Evolutionary conservation across 805 yeast genomes (phyloP), one percentile per base, ranked within the genome.

Genomic region (Kuraishia cidri): DNA sequence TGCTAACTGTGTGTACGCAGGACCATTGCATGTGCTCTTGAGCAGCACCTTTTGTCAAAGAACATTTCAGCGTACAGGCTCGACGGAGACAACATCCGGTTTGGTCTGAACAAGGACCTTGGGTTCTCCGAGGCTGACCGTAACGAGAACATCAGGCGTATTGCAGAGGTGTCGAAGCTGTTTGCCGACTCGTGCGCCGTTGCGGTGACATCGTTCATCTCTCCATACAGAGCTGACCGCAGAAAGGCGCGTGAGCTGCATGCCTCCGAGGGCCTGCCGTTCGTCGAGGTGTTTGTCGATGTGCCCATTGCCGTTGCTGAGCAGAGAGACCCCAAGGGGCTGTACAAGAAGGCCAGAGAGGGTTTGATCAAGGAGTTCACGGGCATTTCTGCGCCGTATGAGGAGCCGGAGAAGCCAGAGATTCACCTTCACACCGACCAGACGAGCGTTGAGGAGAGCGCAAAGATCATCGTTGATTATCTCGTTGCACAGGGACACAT

Each of bases 281-380:
- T 88, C 49, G 72, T 88, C 35, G 97, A 88, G 64, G 94, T 90
- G 6, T 87, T 63, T 45, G 90, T 88, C 24, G 95, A 88, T 56
- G 97, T 87, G 29, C 97, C 97, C 23, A 68, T 90, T 32, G 87
- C 80, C 49, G 86, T 90, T 40, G 97, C 97, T 32, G 97, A 90
- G 66, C 72, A 85, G 58, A 84, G 97, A 64, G 97, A 90, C 58
- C 97, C 97, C 42, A 90, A 90, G 66, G 97, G 97, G 9, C 66
- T 90, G 44, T 90, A 90, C 67, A 87, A 87, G 62, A 90, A 90
- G 70, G 97, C 97, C 12, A 77, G 97, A 58, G 92, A 87, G 50
- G 97, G 97, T 23, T 64, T 81, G 39, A 88, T 88, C 56, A 84
- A 84, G 60, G 95, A 88, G 52, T 88, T 88, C 64, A 88, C 97